Conservation (phyloP, 495 filamentous ascomycete species). For the Xylaria bambusicola region DNA sequence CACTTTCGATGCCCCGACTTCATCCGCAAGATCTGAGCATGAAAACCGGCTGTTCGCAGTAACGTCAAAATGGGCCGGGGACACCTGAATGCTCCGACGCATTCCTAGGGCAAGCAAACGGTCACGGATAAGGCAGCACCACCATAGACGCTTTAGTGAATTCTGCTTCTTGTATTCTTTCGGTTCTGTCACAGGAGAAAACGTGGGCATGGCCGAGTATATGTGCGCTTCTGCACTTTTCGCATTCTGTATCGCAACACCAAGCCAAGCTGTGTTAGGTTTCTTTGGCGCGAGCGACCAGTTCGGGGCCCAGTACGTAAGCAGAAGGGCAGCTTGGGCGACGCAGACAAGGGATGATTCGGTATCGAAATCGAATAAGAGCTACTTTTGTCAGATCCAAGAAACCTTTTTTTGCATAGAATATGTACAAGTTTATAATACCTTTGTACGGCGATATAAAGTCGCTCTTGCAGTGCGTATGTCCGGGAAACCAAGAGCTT, state of each 20-base stretch:
- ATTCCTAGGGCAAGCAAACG: conserved; percentile 51
- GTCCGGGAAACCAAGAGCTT: conserved; percentile 44
- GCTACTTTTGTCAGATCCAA: conserved; percentile 24
- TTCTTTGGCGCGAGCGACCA: conserved; percentile 39
- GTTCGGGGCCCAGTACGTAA: conserved; percentile 43
- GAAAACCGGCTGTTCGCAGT: conserved; percentile 35
- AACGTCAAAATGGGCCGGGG: conserved; percentile 41
- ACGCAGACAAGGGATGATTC: conserved; percentile 35
- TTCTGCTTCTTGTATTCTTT: conserved; percentile 37
- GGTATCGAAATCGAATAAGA: conserved; percentile 39
- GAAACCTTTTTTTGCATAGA: too few species aligned
- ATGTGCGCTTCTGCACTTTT: conserved; percentile 45
- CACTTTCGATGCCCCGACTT: conserved; percentile 44
- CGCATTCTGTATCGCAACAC: conserved; percentile 49
- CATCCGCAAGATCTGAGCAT: conserved; percentile 45
- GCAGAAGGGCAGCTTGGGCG: conserved; percentile 47
- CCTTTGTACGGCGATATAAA: conserved; percentile 48
- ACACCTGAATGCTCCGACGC: conserved; percentile 50
- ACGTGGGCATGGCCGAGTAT: conserved; percentile 31
- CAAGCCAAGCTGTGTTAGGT: conserved; percentile 50
- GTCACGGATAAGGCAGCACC: conserved; percentile 54
- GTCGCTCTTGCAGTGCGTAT: conserved; percentile 45
- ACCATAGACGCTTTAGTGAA: conserved; percentile 48
- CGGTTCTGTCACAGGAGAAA: conserved; percentile 24
- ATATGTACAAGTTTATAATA: conserved; percentile 2